Evolutionary conservation across 371 early-diverging fungal genomes (phyloP).

Genomic region (Modicella reniformis): DNA sequence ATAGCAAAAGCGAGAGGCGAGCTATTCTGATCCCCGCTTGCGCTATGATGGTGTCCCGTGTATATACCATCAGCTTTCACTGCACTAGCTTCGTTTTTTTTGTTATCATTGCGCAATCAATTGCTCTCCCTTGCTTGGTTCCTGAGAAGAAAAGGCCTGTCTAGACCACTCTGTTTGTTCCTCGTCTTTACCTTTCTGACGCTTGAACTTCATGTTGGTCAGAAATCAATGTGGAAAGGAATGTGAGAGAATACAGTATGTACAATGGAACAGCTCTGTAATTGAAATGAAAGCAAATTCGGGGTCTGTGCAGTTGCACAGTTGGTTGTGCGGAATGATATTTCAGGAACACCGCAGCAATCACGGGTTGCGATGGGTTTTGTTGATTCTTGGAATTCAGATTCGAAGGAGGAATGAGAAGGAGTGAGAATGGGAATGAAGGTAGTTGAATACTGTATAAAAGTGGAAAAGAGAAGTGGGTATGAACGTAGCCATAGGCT

Average conservation of each 20-base stretch:
- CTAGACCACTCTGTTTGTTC: not conserved
- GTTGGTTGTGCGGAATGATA: too few relatives aligned
- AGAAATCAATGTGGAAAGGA: not conserved
- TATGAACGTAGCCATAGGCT: not conserved
- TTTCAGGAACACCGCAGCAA: not conserved
- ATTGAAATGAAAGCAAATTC: too few relatives aligned
- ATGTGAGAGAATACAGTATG: not conserved
- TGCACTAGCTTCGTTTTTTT: not conserved
- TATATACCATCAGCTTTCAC: not conserved
- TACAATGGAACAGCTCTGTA: not conserved
- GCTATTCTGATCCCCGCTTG: too few relatives aligned
- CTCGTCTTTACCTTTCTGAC: conserved; percentile 30
- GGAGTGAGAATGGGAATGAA: not conserved
- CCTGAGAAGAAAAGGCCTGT: not conserved
- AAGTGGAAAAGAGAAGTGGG: not conserved
- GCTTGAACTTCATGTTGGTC: conserved; percentile 32
- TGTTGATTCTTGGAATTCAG: too few relatives aligned
- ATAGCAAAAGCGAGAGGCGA: too few relatives aligned
- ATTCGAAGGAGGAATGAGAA: not conserved
- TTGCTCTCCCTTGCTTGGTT: not conserved
- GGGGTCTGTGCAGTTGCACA: too few relatives aligned
- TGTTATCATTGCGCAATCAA: not conserved
- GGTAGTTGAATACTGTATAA: not conserved
- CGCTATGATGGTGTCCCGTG: not conserved
- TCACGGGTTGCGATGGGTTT: too few relatives aligned